Percentiles rank a stretch among this genome's conserved stretches.
phyloP scores from a whole-genome alignment of 2,329 filamentous ascomycete genomes.

The Exophiala viscosa region DNA sequence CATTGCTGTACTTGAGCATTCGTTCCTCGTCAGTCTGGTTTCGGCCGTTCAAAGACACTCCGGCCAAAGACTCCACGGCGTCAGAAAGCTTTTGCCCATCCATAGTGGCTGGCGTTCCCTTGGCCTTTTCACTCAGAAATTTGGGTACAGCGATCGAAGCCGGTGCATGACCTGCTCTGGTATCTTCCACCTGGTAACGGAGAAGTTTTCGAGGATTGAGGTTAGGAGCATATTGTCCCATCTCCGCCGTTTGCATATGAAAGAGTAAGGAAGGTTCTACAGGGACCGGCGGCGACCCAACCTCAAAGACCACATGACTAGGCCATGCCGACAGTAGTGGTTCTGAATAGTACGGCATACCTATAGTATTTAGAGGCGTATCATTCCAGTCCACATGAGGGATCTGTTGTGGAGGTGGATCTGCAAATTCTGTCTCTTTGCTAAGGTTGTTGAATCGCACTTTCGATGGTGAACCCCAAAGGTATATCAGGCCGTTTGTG shows the following conservation, averaged over 20 bases:
- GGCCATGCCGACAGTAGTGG: slow-evolving; percentile 86
- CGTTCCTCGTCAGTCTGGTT: slow-evolving; percentile 73
- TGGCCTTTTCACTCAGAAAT: slow-evolving; percentile 89
- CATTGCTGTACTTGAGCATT: slow-evolving; percentile 82
- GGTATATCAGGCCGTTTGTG: slow-evolving; percentile 70
- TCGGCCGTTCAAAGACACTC: slow-evolving; percentile 59
- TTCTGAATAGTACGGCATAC: slow-evolving; percentile 92
- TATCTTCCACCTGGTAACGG: slow-evolving; percentile 81
- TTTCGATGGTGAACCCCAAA: slow-evolving; percentile 85
- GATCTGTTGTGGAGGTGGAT: slow-evolving; percentile 59
- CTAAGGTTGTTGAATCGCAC: slow-evolving; percentile 81
- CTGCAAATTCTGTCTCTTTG: slow-evolving; percentile 72
- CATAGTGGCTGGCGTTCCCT: slow-evolving; percentile 52
- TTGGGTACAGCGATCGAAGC: slow-evolving; percentile 72
- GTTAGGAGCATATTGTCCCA: slow-evolving; percentile 75
- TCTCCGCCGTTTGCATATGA: slow-evolving; percentile 66
- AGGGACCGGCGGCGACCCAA: slow-evolving; percentile 75
- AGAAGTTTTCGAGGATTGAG: slow-evolving; percentile 58
- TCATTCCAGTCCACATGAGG: slow-evolving; percentile 67
- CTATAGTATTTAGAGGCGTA: slow-evolving; percentile 76
- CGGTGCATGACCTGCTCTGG: slow-evolving; percentile 60
- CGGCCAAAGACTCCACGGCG: slow-evolving; percentile 61
- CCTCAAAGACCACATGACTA: slow-evolving; percentile 74
- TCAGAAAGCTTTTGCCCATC: slow-evolving; percentile 48
- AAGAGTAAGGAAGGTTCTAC: slow-evolving; percentile 68